These are phyloP conservation scores for Barnettozyma californica DNA, from an alignment of 805 yeast species.

Conservation along the genomic window DNA sequence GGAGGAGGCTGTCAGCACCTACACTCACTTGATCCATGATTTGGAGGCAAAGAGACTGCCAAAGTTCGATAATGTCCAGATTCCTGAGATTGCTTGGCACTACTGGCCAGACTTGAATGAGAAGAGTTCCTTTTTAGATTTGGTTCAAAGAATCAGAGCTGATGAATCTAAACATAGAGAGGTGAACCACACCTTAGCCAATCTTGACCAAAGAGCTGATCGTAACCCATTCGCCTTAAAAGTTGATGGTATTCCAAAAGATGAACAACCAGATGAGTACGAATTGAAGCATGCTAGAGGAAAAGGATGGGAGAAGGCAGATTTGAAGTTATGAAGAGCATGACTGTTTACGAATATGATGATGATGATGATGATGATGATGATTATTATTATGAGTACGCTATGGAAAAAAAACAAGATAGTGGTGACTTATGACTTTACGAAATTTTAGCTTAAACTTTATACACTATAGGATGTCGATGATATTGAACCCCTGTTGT, in stretches of 20 bases:
- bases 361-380: not conserved
- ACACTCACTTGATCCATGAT: conserved; percentile 54
- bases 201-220: conserved; percentile 46
- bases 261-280: conserved; percentile 24
- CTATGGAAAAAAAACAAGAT: too few relatives aligned
- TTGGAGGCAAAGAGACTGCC: conserved; percentile 45
- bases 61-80: conserved; percentile 36
- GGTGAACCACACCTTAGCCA: conserved; percentile 73
- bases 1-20: conserved; percentile 71
- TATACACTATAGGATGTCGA: too few relatives aligned
- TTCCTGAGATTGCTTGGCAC: conserved; percentile 56
- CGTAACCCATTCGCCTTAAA: conserved; percentile 64
- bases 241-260: conserved; percentile 21
- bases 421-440: too few relatives aligned
- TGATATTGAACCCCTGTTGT: too few relatives aligned
- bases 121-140: conserved; percentile 50
- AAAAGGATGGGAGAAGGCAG: conserved; percentile 15
- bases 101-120: conserved; percentile 54
- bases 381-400: too few relatives aligned
- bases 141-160: conserved; percentile 59
- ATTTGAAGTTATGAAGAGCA: conserved; percentile 7
- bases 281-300: conserved; percentile 10
- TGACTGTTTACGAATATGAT: not conserved
- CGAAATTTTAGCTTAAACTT: too few relatives aligned
- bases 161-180: conserved; percentile 79